Percentiles rank a stretch among this genome's conserved stretches.
These are phyloP conservation scores for Catharanthus roseus DNA, from an alignment of 257 asterid genomes.

Conservation along the genomic window DNA sequence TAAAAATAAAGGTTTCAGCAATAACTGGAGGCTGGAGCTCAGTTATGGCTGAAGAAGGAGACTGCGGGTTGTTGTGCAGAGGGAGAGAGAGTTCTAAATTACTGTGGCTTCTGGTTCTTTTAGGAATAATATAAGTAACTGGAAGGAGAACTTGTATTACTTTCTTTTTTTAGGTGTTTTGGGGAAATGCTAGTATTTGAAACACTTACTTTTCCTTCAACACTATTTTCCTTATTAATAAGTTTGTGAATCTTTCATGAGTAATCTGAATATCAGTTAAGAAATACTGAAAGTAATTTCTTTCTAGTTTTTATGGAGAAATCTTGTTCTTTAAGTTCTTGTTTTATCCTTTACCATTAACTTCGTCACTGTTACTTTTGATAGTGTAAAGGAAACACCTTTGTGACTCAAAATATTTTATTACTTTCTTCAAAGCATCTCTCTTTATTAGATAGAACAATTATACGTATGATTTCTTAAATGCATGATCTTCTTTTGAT, in stretches of 20 bases:
- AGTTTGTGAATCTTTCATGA: constrained; percentile 3
- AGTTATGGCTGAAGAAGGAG: too few relatives aligned
- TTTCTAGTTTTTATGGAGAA: not conserved
- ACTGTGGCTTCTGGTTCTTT: not conserved
- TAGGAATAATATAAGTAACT: not conserved
- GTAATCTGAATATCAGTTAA: not conserved
- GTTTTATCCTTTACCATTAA: not conserved
- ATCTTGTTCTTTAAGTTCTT: not conserved
- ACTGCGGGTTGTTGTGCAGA: too few relatives aligned
- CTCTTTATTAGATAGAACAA: not conserved
- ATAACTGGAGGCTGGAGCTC: too few relatives aligned
- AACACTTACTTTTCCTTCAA: not conserved
- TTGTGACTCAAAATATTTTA: not conserved
- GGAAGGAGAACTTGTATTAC: not conserved
- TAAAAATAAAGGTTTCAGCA: too few relatives aligned
- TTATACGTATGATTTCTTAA: not conserved
- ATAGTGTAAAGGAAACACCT: not conserved
- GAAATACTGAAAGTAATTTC: not conserved
- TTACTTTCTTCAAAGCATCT: not conserved
- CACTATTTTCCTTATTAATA: not conserved
- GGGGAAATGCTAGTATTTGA: not conserved
- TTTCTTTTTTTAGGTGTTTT: too few relatives aligned
- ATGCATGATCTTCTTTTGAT: not conserved
- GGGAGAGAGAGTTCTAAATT: too few relatives aligned
- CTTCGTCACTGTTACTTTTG: too few relatives aligned